These are phyloP conservation scores for Evernia prunastri DNA, from an alignment of 495 filamentous ascomycete genomes.

Conservation along the genomic window DNA sequence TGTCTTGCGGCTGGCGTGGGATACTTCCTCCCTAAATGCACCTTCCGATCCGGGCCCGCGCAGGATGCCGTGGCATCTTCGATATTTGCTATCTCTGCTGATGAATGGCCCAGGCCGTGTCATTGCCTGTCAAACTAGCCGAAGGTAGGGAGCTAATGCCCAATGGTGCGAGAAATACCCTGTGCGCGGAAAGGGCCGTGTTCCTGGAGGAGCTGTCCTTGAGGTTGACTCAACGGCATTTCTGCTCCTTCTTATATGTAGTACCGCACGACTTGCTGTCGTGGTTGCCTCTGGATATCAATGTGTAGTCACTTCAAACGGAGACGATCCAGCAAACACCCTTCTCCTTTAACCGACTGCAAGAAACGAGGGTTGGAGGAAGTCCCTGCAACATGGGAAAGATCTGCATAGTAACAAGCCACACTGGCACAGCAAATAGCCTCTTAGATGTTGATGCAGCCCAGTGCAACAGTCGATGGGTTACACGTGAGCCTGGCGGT, in stretches of 20 bases:
- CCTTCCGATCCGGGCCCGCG: neutral
- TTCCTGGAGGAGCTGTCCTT: neutral
- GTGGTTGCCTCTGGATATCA: constrained; percentile 1
- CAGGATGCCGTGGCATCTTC: neutral
- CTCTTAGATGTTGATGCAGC: neutral
- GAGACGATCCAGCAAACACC: neutral
- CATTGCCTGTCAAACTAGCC: neutral
- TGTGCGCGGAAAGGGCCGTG: neutral
- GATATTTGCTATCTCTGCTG: neutral
- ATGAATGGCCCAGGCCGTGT: neutral
- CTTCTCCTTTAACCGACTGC: neutral
- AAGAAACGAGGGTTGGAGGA: neutral
- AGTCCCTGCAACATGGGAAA: neutral
- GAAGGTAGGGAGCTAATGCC: neutral
- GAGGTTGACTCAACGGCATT: neutral
- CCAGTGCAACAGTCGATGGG: neutral
- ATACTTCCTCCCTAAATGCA: neutral
- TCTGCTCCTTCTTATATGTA: neutral
- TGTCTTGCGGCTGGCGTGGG: constrained; percentile 4
- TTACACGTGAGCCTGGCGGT: neutral
- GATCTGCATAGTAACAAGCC: neutral
- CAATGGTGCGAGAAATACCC: neutral
- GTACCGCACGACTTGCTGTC: neutral
- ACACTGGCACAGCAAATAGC: neutral
- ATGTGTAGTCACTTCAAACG: neutral